phyloP scores from a whole-genome alignment of 768 basidiomycete species.

The Boletus tomentosulus region DNA sequence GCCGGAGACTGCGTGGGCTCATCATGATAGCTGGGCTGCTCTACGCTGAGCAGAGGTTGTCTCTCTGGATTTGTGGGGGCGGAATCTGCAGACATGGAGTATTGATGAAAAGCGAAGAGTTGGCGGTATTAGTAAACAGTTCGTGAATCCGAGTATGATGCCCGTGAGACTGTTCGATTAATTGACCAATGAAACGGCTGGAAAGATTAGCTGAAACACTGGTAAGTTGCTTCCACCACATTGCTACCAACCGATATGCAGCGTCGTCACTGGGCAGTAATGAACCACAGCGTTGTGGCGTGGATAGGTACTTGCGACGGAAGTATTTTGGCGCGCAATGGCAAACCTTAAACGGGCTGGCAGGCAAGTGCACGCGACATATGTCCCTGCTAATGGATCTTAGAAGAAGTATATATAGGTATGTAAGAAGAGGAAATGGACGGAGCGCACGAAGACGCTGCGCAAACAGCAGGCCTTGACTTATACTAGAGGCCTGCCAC shows the following conservation, averaged over 20 bases:
- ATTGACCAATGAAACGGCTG: neutral
- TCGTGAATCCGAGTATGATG: neutral
- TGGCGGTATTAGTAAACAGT: neutral
- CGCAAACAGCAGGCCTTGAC: too few relatives aligned
- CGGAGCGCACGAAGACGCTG: too few relatives aligned
- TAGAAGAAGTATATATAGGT: neutral
- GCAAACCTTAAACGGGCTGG: neutral
- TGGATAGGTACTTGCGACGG: too few relatives aligned
- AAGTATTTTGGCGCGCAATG: neutral
- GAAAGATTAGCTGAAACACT: neutral
- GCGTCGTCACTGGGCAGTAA: neutral
- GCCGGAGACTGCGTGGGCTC: neutral
- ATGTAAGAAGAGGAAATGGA: neutral
- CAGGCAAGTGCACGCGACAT: too few relatives aligned
- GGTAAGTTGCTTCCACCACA: neutral
- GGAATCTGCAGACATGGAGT: constrained; percentile 17
- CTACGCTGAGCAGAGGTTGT: constrained; percentile 22
- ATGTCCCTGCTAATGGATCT: too few relatives aligned
- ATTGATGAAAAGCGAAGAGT: constrained; percentile 5
- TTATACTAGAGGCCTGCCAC: too few relatives aligned
- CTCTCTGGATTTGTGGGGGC: constrained; percentile 10
- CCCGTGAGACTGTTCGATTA: neutral
- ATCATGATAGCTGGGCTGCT: constrained; percentile 15
- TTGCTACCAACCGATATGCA: neutral
- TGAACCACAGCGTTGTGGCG: too few relatives aligned